Evolutionary conservation across 1,284 basidiomycete genomes (phyloP).

Genomic region (Agroathelia rolfsii): DNA sequence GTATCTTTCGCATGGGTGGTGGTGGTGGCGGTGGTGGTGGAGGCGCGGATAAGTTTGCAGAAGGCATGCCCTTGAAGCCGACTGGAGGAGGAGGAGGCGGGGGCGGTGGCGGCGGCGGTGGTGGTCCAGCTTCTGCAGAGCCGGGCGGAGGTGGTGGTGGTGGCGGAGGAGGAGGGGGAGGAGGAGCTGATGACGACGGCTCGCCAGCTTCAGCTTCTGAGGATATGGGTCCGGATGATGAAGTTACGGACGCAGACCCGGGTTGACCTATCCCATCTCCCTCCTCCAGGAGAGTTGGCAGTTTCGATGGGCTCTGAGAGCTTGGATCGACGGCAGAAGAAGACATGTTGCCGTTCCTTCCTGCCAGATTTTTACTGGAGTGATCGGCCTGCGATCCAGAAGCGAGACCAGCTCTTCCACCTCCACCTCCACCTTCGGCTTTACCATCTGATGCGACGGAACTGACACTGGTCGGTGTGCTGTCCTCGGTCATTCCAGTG

Average conservation of each 20-base stretch:
- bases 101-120: conserved; percentile 25
- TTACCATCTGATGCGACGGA: conserved; percentile 32
- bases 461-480: conserved; percentile 44
- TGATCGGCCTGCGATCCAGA: conserved; percentile 50
- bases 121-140: conserved; percentile 19
- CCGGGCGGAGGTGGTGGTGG: conserved; percentile 26
- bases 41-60: conserved; percentile 12
- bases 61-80: conserved; percentile 13
- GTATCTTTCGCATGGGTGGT: conserved; percentile 26
- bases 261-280: conserved; percentile 14
- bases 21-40: conserved; percentile 41
- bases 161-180: conserved; percentile 24
- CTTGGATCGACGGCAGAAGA: too few relatives aligned
- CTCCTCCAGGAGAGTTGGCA: conserved; percentile 31
- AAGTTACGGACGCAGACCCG: too few relatives aligned
- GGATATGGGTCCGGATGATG: too few relatives aligned
- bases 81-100: conserved; percentile 29
- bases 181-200: conserved; percentile 20
- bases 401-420: conserved; percentile 23
- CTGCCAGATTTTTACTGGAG: conserved; percentile 45
- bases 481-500: conserved; percentile 39
- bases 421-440: too few relatives aligned
- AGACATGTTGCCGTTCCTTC: too few relatives aligned
- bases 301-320: conserved; percentile 7
- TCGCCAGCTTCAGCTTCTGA: too few relatives aligned